These are phyloP conservation scores for Tetrahymena elliotti DNA, from an alignment of 73 alveolate species.

Conservation along the genomic window DNA sequence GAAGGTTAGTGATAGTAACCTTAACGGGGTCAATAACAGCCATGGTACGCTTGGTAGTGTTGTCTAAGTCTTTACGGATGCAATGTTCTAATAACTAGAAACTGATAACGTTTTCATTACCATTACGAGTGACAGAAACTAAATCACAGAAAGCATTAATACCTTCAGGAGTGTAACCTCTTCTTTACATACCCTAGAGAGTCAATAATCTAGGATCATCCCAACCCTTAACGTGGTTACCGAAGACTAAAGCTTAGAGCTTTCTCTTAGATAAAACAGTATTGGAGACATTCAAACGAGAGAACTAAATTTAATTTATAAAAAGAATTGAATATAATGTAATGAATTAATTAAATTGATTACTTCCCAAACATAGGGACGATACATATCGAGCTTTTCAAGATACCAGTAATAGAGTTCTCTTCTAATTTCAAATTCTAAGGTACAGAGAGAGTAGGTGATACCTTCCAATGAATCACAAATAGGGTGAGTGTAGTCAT, in stretches of 20 bases:
- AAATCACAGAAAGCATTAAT: constrained; percentile 91
- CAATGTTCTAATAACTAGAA: constrained; percentile 86
- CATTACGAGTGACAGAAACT: constrained; percentile 92
- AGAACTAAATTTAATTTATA: constrained; percentile 32
- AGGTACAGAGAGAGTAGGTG: constrained; percentile 95
- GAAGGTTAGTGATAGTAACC: constrained; percentile 67
- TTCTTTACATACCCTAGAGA: constrained; percentile 90
- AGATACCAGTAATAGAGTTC: constrained; percentile 98
- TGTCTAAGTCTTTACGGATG: constrained; percentile 87
- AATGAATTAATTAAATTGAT: background rate
- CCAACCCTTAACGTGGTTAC: constrained; percentile 89
- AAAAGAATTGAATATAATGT: background rate
- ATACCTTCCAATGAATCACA: constrained; percentile 93
- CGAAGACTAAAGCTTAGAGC: constrained; percentile 75
- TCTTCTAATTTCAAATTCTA: constrained; percentile 97
- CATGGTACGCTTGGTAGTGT: constrained; percentile 93
- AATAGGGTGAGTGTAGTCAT: constrained; percentile 95
- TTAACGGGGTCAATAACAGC: constrained; percentile 88
- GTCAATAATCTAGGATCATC: constrained; percentile 97
- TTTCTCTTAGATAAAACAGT: constrained; percentile 91
- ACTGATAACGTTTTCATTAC: constrained; percentile 88
- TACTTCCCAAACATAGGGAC: constrained; percentile 96
- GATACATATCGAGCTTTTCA: constrained; percentile 93
- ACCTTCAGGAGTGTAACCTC: constrained; percentile 97
- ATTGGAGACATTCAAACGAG: constrained; percentile 93